Percentiles rank a stretch among this genome's conserved stretches.
Evolutionary conservation across 108 stramenopile species (phyloP).

Genomic region (Craspedostauros australis): DNA sequence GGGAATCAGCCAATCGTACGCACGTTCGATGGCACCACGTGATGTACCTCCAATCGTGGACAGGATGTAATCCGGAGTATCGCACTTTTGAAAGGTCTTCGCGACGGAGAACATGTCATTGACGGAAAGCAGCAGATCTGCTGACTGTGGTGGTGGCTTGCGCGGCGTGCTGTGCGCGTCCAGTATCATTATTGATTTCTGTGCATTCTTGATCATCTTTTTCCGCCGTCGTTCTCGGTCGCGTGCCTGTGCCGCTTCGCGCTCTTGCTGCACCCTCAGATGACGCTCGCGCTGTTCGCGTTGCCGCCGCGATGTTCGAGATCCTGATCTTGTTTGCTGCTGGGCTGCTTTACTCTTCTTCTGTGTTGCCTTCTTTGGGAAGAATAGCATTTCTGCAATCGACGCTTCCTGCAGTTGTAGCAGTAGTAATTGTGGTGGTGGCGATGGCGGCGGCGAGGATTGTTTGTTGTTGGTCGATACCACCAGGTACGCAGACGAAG

Average conservation of each 20-base stretch:
- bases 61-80: constrained; percentile 54
- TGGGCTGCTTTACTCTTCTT: constrained; percentile 10
- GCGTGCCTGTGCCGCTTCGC: constrained; percentile 38
- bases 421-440: too few relatives aligned
- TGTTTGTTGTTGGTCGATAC: too few relatives aligned
- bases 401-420: constrained; percentile 51
- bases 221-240: constrained; percentile 41
- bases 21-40: constrained; percentile 64
- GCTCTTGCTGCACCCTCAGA: constrained; percentile 28
- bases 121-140: constrained; percentile 57
- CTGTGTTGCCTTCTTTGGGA: constrained; percentile 20
- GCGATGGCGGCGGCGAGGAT: neutral
- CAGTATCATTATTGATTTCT: constrained; percentile 72
- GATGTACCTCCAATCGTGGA: constrained; percentile 56
- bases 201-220: constrained; percentile 44
- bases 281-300: constrained; percentile 36
- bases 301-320: constrained; percentile 45
- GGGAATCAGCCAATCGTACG: constrained; percentile 81
- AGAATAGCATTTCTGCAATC: constrained; percentile 56
- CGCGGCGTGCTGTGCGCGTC: constrained; percentile 47
- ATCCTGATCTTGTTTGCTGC: constrained; percentile 13
- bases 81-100: constrained; percentile 39
- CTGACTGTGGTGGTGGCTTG: constrained; percentile 72
- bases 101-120: constrained; percentile 51
- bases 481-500: too few relatives aligned